Conservation (phyloP, 2,329 filamentous ascomycete genomes). For the Alternaria solani region DNA sequence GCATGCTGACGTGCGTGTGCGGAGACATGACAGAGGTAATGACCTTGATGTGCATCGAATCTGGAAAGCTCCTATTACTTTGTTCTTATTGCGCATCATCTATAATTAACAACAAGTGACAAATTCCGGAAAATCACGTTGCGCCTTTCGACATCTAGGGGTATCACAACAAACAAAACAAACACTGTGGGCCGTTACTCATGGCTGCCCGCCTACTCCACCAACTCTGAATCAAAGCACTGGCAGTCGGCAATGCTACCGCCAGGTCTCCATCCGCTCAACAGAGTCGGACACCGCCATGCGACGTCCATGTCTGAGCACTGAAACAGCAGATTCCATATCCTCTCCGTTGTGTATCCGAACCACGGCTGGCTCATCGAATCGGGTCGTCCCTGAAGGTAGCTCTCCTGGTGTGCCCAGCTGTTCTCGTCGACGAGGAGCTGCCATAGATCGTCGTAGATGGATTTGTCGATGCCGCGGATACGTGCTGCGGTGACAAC, state of each 20-base stretch:
- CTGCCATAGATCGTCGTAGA: conserved; percentile 47
- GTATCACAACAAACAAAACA: conserved; percentile 14
- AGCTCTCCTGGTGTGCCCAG: conserved; percentile 39
- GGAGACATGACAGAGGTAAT: neutral
- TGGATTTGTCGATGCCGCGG: conserved; percentile 42
- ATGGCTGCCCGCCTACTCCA: conserved; percentile 6
- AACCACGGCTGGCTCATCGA: conserved; percentile 38
- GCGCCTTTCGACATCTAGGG: conserved; percentile 10
- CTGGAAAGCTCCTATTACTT: conserved; percentile 5
- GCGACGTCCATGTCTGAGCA: conserved; percentile 37
- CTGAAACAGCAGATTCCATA: conserved; percentile 43
- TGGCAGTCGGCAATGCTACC: conserved; percentile 39
- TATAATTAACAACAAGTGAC: conserved; percentile 11
- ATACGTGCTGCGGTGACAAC: conserved; percentile 56
- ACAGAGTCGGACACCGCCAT: conserved; percentile 39
- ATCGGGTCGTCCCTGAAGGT: conserved; percentile 32
- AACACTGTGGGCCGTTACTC: neutral
- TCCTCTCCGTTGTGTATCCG: conserved; percentile 41
- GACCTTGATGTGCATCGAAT: neutral
- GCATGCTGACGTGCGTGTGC: neutral
- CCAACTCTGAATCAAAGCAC: conserved; percentile 35
- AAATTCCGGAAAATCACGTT: neutral
- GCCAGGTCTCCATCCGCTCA: conserved; percentile 36
- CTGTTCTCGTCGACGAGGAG: conserved; percentile 34
- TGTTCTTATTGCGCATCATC: conserved; percentile 1